Evolutionary conservation across 768 basidiomycete species (phyloP).

Genomic region (Leucosporidium yakuticum): DNA sequence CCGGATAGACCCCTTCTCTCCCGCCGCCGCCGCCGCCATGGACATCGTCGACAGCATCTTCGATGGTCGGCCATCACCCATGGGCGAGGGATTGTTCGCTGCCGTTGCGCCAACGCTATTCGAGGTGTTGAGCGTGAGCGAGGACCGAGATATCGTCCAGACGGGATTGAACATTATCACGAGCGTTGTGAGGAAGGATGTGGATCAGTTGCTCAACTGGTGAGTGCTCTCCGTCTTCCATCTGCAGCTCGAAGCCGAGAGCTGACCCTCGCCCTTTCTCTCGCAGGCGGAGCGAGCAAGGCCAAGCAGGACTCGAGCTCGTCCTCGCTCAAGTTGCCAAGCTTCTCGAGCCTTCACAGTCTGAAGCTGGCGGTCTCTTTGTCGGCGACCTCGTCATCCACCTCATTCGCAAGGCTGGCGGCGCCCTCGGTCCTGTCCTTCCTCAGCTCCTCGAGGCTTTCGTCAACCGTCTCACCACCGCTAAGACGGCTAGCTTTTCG

Average conservation of each 20-base stretch:
- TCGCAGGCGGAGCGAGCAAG: constrained; percentile 51
- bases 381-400: constrained; percentile 95
- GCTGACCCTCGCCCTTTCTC: background rate
- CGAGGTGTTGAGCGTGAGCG: constrained; percentile 58
- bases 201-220: constrained; percentile 73
- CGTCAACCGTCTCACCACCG: constrained; percentile 68
- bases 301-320: constrained; percentile 68
- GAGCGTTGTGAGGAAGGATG: constrained; percentile 77
- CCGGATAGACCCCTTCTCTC: constrained; percentile 57
- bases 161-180: constrained; percentile 75
- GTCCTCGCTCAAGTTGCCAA: constrained; percentile 70
- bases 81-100: constrained; percentile 67
- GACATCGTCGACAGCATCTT: constrained; percentile 71
- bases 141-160: constrained; percentile 70
- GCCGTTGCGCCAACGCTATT: constrained; percentile 70
- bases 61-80: constrained; percentile 54
- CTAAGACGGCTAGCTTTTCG: constrained; percentile 83
- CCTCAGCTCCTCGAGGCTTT: constrained; percentile 82
- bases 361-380: constrained; percentile 86
- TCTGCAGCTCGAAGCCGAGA: background rate
- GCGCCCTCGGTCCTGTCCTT: constrained; percentile 71
- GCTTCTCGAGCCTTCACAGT: constrained; percentile 63
- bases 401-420: constrained; percentile 73
- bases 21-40: constrained; percentile 67
- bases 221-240: constrained; percentile 23